Base-by-base conservation (phyloP, 2,329 filamentous ascomycete species). In the Chaetothyriales sp. region DNA sequence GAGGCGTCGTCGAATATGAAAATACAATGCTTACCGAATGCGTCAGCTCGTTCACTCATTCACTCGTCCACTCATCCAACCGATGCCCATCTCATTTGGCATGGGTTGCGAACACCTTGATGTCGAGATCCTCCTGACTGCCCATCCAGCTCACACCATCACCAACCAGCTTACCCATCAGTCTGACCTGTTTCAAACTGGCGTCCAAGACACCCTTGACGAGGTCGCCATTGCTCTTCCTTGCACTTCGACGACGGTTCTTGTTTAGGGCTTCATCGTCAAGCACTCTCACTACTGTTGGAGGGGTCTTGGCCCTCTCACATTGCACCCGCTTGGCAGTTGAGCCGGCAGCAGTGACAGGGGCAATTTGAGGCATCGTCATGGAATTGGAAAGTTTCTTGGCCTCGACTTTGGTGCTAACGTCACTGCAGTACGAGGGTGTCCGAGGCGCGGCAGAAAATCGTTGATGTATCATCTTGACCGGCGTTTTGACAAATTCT, bases 171-270 rank as follows among this genome's bases (percentile, higher is more conserved):
- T 51, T 48, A 22, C 55, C 51, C 55, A 59, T 59, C 49, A 49
- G 57, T 46, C 43, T 57, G 36, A 57, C 47, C 49, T 55, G 55
- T 44, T 54, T 52, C 47, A 59, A 50, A 12, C 57, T 50, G 12
- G 51, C 55, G 18, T 51, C 57, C 43, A 59, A 51, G 9, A 57
- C 46, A 28, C 39, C 57, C 44, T 56, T 59, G 46, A 59, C 45
- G 10, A 51, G 49, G 10, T 59, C 57, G 19, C 55, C 52, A 26
- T 54, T 56, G 49, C 51, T 47, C 25, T 55, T 52, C 19, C 54
- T 42, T 36, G 53, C 52, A 4, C 45, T 22, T 49, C 49, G 53
- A 5, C 51, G 51, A 5, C 53, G 43, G 15, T 50, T 53, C 43
- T 50, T 52, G 44, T 54, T 45, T 25, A 54, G 43, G 39, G 52